Base-by-base conservation (phyloP, 1,284 basidiomycete species). In the Marasmius fiardii region DNA sequence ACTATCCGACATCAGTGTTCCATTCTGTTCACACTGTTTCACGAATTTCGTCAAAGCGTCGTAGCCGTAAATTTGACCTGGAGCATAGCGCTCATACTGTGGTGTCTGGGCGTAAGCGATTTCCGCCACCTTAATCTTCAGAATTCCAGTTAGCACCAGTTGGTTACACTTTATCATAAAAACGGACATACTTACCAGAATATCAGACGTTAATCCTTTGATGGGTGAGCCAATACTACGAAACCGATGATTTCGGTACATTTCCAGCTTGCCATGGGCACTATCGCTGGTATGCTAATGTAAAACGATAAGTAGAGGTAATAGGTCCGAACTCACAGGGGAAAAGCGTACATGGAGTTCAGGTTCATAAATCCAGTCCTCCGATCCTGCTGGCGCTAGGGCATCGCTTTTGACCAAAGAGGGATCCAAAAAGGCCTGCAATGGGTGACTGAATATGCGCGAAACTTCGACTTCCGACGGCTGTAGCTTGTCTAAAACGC, bases 171-270 rank as follows among this genome's bases (percentile, higher is more conserved):
- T 35, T 14, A 28, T 33, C 24, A 23, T 20, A 2, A 24, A 45
- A 26, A 47, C 10, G 54, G 34, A 8, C 57, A 83, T 61, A 41
- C 47, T 8, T 63, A 92, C 89, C 53, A 92, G 71, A 14, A 95
- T 88, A 61, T 94, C 91, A 1, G 91, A 78, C 0, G 92, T 93
- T 1, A 94, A 71, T 0, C 92, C 92, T 66, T 92, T 92, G 61
- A 94, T 79, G 0, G 91, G 84, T 5, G 89, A 92, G 1, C 86
- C 85, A 0, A 74, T 76, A 3, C 86, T 86, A 39, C 89, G 79
- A 65, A 94, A 88, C 16, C 92, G 85, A 69, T 93, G 85, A 76
- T 85, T 83, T 33, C 85, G 80, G 64, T 90, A 92, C 0, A 70
- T 60, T 14, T 73, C 75, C 2, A 82, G 67, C 66, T 77, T 74